Conservation (phyloP, 345 rosid genomes). For the Hibiscus syriacus region DNA sequence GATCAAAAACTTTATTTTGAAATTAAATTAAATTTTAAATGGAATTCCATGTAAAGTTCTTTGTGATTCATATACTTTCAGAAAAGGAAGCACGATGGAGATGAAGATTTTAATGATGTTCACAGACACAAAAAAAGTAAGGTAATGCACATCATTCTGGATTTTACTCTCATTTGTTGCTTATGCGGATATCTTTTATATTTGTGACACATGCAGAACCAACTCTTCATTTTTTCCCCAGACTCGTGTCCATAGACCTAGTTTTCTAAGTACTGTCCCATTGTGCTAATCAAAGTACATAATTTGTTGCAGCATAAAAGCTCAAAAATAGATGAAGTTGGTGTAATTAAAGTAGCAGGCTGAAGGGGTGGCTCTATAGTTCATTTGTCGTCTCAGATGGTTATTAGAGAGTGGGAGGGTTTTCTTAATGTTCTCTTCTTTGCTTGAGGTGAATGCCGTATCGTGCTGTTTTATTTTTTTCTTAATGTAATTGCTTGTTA, state of each 20-base stretch:
- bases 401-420: conserved; percentile 45
- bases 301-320: conserved; percentile 70
- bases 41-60: neutral
- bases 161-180: neutral
- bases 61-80: conserved; percentile 28
- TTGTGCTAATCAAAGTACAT: conserved; percentile 11
- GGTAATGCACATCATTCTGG: conserved; percentile 37
- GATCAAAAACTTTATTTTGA: neutral
- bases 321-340: conserved; percentile 80
- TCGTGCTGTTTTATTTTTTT: neutral
- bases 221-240: neutral
- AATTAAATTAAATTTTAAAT: neutral
- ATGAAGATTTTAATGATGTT: conserved; percentile 77
- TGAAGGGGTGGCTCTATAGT: conserved; percentile 31
- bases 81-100: conserved; percentile 97
- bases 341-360: conserved; percentile 85
- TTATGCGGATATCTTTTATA: neutral
- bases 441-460: conserved; percentile 43
- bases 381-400: conserved; percentile 26
- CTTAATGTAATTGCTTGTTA: neutral
- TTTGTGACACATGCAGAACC: neutral
- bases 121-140: conserved; percentile 89
- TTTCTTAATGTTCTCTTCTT: conserved; percentile 33
- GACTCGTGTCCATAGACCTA: neutral
- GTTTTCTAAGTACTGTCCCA: neutral